Base-by-base conservation (phyloP, 352 stramenopile species). In the Pseudoperonospora humuli region DNA sequence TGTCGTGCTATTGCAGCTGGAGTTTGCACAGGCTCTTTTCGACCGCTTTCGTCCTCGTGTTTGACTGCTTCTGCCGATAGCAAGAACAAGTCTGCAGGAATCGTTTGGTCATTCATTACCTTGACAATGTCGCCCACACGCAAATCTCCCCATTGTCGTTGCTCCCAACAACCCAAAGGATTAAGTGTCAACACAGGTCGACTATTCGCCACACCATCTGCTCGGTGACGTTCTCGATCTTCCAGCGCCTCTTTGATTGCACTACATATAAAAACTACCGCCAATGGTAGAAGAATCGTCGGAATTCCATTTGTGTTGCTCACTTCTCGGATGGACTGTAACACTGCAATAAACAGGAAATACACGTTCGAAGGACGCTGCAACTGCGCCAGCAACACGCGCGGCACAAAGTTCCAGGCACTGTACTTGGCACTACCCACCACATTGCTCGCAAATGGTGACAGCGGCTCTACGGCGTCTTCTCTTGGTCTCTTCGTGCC, bases 271-370 rank as follows among this genome's bases (percentile, higher is more conserved):
- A 92, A 80, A 11, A 94, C 77, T 40, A 91, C 66, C 18, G 55
- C 60, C 21, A 95, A 61, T 28, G 79, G 75, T 34, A 92, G 41
- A 37, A 86, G 31, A 40, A 86, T 85, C 23, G 75, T 88, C 34
- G 84, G 84, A 31, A 94, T 73, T 28, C 83, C 83, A 31, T 62
- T 83, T 31, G 83, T 94, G 46, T 94, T 94, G 62, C 70, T 88
- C 29, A 95, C 80, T 45, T 82, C 64, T 37, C 70, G 71, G 46
- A 93, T 87, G 10, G 71, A 75, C 64, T 95, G 83, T 18, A 94
- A 58, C 46, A 83, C 54, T 5, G 80, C 73, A 43, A 95, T 88
- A 33, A 92, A 83, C 35, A 95, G 52, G 36, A 94, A 95, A 40
- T 93, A 95, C 7, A 86, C 31, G 43, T 92, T 92, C 20, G 75